Evolutionary conservation across 208 protist genomes (phyloP).

Genomic region (Acanthamoeba lenticulata): DNA sequence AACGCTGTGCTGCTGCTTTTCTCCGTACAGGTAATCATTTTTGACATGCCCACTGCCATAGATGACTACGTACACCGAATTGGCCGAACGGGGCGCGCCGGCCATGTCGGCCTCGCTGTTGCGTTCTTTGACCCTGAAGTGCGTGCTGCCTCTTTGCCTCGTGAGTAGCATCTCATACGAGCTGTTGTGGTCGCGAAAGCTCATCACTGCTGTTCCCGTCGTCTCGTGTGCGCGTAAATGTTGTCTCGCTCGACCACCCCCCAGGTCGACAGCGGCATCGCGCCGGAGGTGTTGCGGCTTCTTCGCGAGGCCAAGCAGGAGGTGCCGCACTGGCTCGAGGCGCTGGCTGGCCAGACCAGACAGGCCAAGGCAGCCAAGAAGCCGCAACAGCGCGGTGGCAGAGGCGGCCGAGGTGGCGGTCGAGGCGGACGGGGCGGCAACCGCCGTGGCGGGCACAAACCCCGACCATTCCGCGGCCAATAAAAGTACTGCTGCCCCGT

Average conservation of each 20-base stretch:
- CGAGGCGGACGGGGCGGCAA: no score
- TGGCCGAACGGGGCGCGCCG: slow-evolving; percentile 92
- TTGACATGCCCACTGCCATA: slow-evolving; percentile 86
- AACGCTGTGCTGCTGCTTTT: neutral
- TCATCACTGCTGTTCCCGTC: neutral
- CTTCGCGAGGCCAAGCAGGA: slow-evolving; percentile 80
- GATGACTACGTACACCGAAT: slow-evolving; percentile 98
- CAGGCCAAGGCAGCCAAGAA: no score
- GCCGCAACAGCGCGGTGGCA: no score
- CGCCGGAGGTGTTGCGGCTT: slow-evolving; percentile 81
- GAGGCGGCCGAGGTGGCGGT: no score
- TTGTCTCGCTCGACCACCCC: neutral
- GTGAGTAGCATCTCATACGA: neutral
- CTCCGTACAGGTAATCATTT: slow-evolving; percentile 91
- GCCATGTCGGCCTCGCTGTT: slow-evolving; percentile 78
- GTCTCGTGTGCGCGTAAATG: neutral
- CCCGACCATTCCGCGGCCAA: no score
- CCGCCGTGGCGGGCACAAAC: no score
- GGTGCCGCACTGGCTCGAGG: slow-evolving; percentile 82
- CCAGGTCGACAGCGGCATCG: neutral
- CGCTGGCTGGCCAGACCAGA: neutral
- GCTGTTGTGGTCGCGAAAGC: neutral
- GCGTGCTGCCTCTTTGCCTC: neutral
- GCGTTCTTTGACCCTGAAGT: slow-evolving; percentile 84
- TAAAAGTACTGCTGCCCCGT: no score